Percentiles rank a stretch among this genome's conserved stretches.
phyloP scores from a whole-genome alignment of 1,139 yeast genomes.

The Casaregolazyma lundiana region DNA sequence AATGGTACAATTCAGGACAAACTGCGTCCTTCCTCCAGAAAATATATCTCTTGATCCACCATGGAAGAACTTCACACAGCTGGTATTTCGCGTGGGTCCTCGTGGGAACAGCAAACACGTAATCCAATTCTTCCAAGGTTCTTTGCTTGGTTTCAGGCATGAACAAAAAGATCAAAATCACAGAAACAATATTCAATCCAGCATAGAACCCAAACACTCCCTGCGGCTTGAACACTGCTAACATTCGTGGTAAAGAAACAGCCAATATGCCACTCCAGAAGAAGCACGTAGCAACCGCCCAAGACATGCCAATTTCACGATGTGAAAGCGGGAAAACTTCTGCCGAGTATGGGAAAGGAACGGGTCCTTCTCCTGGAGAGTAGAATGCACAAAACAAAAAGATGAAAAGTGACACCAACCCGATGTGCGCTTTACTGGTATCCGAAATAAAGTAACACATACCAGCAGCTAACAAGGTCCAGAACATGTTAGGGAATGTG shows the following conservation, averaged over 20 bases:
- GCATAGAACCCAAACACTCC: conserved; percentile 92
- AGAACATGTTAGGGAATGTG: conserved; percentile 72
- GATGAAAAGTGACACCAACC: conserved; percentile 64
- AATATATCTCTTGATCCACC: conserved; percentile 23
- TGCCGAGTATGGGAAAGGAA: conserved; percentile 84
- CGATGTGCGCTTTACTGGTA: conserved; percentile 48
- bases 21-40: conserved; percentile 23
- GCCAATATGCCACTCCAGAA: conserved; percentile 77
- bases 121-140: conserved; percentile 57
- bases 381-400: conserved; percentile 70
- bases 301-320: conserved; percentile 81
- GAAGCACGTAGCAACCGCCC: conserved; percentile 84
- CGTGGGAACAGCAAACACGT: conserved; percentile 37
- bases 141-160: conserved; percentile 60
- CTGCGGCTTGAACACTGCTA: conserved; percentile 60
- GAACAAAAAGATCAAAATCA: conserved; percentile 42
- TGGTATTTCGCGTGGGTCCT: conserved; percentile 29
- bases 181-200: conserved; percentile 78
- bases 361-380: conserved; percentile 90
- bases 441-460: conserved; percentile 66
- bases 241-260: conserved; percentile 75
- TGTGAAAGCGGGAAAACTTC: conserved; percentile 82
- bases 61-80: conserved; percentile 32
- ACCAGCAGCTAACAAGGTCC: conserved; percentile 66
- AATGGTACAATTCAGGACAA: conserved; percentile 19